Percentiles rank a stretch among this genome's conserved stretches.
These are phyloP conservation scores for Sapria himalayana DNA, from an alignment of 345 rosid genomes.

Conservation along the genomic window DNA sequence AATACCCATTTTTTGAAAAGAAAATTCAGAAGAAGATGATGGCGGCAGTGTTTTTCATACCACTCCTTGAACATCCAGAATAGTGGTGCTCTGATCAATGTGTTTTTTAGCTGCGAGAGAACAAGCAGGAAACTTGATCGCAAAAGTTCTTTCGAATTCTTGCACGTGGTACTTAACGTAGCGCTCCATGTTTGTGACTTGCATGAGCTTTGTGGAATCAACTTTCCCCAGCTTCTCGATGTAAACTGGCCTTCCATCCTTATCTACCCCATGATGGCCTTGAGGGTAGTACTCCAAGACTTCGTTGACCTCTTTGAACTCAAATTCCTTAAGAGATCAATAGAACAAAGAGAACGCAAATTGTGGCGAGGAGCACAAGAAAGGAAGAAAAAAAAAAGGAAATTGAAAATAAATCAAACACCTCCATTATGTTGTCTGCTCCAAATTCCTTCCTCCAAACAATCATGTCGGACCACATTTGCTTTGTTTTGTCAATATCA, in stretches of 20 bases:
- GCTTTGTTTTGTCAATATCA: slow-evolving; percentile 72
- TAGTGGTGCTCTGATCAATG: slow-evolving; percentile 87
- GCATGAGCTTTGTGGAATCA: slow-evolving; percentile 74
- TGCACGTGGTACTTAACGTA: slow-evolving; percentile 76
- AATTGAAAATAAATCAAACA: slow-evolving; percentile 8
- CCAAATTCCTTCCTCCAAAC: slow-evolving; percentile 81
- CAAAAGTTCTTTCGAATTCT: slow-evolving; percentile 82
- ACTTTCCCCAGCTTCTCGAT: slow-evolving; percentile 76
- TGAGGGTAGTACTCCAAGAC: slow-evolving; percentile 68
- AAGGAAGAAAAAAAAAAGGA: not conserved
- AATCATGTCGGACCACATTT: slow-evolving; percentile 88
- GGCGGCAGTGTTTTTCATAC: slow-evolving; percentile 34
- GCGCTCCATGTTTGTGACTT: slow-evolving; percentile 80
- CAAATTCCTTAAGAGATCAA: slow-evolving; percentile 38
- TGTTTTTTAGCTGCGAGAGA: slow-evolving; percentile 74
- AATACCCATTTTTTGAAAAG: too few relatives aligned
- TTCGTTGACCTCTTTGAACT: slow-evolving; percentile 43
- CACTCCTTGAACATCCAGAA: slow-evolving; percentile 98
- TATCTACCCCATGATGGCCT: slow-evolving; percentile 89
- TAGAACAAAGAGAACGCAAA: slow-evolving; percentile 1
- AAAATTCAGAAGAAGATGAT: too few relatives aligned
- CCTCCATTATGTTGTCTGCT: slow-evolving; percentile 54
- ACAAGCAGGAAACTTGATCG: slow-evolving; percentile 66
- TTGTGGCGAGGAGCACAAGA: not conserved
- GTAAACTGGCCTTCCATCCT: slow-evolving; percentile 83